phyloP scores from a whole-genome alignment of 805 yeast genomes.

The Lachancea waltii region DNA sequence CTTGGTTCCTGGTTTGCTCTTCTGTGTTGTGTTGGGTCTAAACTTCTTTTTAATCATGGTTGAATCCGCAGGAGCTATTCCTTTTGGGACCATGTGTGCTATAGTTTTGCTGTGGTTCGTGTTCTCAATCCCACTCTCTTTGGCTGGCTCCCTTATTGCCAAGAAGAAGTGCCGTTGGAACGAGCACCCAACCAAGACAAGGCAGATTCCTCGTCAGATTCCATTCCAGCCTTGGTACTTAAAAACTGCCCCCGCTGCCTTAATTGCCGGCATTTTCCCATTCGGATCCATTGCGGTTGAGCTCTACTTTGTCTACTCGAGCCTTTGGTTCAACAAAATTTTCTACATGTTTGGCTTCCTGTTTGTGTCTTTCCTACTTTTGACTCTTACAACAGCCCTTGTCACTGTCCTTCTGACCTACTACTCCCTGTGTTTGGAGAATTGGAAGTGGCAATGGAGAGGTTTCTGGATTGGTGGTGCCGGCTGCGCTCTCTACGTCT shows the following conservation, averaged over 20 bases:
- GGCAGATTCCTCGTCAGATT: constrained; percentile 93
- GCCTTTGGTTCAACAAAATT: constrained; percentile 89
- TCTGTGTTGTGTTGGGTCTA: constrained; percentile 56
- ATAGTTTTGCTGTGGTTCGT: constrained; percentile 79
- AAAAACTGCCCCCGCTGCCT: constrained; percentile 55
- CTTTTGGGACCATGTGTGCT: constrained; percentile 81
- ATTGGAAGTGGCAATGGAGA: constrained; percentile 98
- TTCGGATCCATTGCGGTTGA: constrained; percentile 93
- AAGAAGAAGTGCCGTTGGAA: constrained; percentile 50
- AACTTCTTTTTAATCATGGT: constrained; percentile 77
- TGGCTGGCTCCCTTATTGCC: constrained; percentile 75
- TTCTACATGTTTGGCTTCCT: constrained; percentile 97
- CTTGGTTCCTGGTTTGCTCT: constrained; percentile 75
- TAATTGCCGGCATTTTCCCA: constrained; percentile 86
- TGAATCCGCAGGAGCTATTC: constrained; percentile 90
- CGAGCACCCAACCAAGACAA: constrained; percentile 76
- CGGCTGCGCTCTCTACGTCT: constrained; percentile 80
- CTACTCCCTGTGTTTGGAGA: constrained; percentile 80
- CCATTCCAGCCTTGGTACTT: constrained; percentile 87
- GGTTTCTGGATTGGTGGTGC: constrained; percentile 86
- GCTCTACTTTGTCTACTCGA: constrained; percentile 83
- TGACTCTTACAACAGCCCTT: constrained; percentile 73
- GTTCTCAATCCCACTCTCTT: constrained; percentile 77
- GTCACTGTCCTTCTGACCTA: constrained; percentile 78
- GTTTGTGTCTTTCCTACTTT: constrained; percentile 77